phyloP scores from a whole-genome alignment of 164 flowering plant genomes.

The Amborella trichopoda region DNA sequence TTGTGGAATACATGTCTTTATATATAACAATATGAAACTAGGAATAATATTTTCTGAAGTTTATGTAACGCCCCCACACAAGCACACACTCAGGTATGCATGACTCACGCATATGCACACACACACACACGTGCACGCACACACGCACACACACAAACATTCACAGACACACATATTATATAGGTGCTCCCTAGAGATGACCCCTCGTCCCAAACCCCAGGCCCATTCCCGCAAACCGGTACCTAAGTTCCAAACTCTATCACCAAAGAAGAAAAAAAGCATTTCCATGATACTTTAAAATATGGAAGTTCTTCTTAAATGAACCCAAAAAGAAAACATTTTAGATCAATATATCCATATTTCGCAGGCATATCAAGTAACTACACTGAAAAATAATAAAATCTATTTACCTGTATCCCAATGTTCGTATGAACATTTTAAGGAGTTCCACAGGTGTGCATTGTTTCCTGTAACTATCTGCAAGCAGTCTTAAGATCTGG shows the following conservation, averaged over 20 bases:
- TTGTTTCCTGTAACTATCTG: constrained; percentile 86
- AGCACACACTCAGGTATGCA: no score
- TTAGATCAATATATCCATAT: neutral
- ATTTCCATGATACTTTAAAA: neutral
- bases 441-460: constrained; percentile 78
- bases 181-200: no score
- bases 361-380: neutral
- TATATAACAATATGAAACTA: no score
- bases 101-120: no score
- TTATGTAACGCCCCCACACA: no score
- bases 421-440: constrained; percentile 80
- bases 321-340: neutral
- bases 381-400: constrained; percentile 3
- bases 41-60: no score
- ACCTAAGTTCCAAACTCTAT: neutral
- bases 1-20: no score
- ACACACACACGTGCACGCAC: no score
- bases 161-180: no score
- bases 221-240: no score
- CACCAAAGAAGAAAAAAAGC: neutral
- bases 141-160: no score
- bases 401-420: constrained; percentile 48
- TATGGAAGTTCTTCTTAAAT: neutral
- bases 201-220: no score
- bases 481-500: constrained; percentile 56